Base-by-base conservation (phyloP, 129 eudicot species). In the Ambrosia artemisiifolia region DNA sequence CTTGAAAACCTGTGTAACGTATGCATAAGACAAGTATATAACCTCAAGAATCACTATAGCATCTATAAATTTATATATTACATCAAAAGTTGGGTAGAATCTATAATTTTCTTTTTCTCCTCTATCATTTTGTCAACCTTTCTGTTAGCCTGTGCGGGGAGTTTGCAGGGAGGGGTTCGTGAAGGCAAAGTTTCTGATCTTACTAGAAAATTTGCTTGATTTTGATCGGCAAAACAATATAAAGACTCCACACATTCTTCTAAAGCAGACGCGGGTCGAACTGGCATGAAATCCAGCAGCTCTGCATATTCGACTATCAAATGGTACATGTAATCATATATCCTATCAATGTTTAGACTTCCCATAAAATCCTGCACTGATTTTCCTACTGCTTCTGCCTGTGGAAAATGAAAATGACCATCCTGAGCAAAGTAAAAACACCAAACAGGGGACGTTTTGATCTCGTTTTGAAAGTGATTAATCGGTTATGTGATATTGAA, bases 301-400 rank as follows among this genome's bases (percentile, higher is more conserved):
- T 85, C 89, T 7, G 98, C 71, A 51, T 92, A 92, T 55, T 88
- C 87, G 0, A 67, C 70, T 32, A 88, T 32, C 13, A 92, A 79
- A 77, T 92, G 98, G 66, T 50, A 88, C 95, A 92, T 92, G 82
- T 92, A 88, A 65, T 92, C 97, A 8, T 92, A 92, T 44, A 92
- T 71, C 46, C 86, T 80, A 55, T 86, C 89, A 83, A 88, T 88
- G 71, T 50, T 88, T 70, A 92, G 48, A 60, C 84, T 82, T 50
- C 60, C 87, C 96, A 88, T 92, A 70, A 73, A 86, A 67, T 86
- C 82, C 56, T 92, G 96, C 61, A 83, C 88, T 46, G 77, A 75
- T 73, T 56, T 84, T 19, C 89, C 96, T 34, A 92, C 86, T 43
- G 88, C 84, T 64, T 86, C 91, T 1, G 97, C 97, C 96, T 89